Evolutionary conservation across 2,329 filamentous ascomycete species (phyloP), one percentile per base, ranked within the genome.

Genomic region (Hypomyces rosellus): DNA sequence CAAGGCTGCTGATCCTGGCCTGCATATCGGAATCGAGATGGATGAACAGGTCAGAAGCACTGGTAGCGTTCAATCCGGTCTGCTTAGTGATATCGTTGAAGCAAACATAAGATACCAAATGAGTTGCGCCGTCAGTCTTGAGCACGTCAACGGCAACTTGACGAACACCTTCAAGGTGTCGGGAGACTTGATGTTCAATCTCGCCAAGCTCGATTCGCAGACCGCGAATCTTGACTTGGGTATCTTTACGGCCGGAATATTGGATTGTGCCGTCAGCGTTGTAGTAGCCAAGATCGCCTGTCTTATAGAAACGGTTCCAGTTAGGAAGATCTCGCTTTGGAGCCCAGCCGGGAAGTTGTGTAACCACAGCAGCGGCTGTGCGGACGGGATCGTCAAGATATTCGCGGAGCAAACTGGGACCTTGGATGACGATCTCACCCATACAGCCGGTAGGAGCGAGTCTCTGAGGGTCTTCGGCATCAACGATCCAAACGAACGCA

Each of bases 351-450:
- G 50, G 45, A 4, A 49, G 36, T 4, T 40, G 1, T 14, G 25
- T 49, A 3, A 51, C 34, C 1, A 25, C 45, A 7, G 39, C 25
- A 30, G 25, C 15, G n/a, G 45, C 46, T 1, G 50, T 51, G 16
- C 44, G 44, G 3, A 33, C 46, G 4, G 14, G 12, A 33, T 51
- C 40, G 2, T 7, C 14, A 3, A 51, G 36, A 15, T 51, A 51
- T 14, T 41, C 50, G 5, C 25, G 45, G 5, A 45, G 9, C 4
- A 51, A 22, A 4, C 18, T 48, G 12, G 45, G 40, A 9, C 50
- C 45, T 25, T 51, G 50, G 11, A 51, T 12, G 5, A 51, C 39
- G 8, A 51, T 39, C n/a, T 51, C 50, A 4, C 50, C 50, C 30
- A 45, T 18, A 1, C 38, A 39, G 3, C 50, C 50, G 9, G 18